Base-by-base conservation (phyloP, 805 yeast genomes). In the Monosporozyma servazzii region DNA sequence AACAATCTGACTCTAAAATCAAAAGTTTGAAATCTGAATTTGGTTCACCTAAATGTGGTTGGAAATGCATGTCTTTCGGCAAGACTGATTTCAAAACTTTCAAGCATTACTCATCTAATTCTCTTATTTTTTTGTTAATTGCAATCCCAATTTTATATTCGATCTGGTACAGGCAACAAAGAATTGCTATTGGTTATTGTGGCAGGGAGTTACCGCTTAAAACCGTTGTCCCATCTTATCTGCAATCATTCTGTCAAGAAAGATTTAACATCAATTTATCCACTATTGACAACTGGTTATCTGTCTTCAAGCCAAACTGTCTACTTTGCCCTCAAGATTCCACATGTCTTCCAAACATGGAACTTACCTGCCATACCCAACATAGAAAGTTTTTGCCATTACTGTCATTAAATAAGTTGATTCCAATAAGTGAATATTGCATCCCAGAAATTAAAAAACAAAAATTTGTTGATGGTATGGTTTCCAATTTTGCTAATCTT, bases 281-380 rank as follows among this genome's bases (percentile, higher is more conserved):
- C 13, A 13, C 20, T 13, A 3, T 30, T 23, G 52, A 53, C 21
- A 67, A 70, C 51, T 65, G 83, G 51, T 78, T 77, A 48, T 55
- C 62, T 0, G 25, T 21, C 6, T 62, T 75, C 47, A 75, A 75
- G 46, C 91, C 95, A 4, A 48, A 58, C 1, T 91, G 98, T 69
- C 69, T 76, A 6, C 76, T 77, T 27, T 90, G 97, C 64, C 97
- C 97, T 1, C 75, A 74, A 7, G 81, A 88, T 67, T 93, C 88
- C 0, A 71, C 76, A 31, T 90, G 97, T 68, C 78, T 73, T 54
- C 76, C 79, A 15, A 64, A 72, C 43, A 72, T 84, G 57, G 70
- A 73, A 50, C 61, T 86, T 7, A 77, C 75, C 51, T 90, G 98
- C 67, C 80, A 78, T 55, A 80, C 78, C 43, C 91, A 81, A 50